Evolutionary conservation across 163 green algal species (phyloP), one percentile per base, ranked within the genome.

Genomic region (Scenedesmus sp.): DNA sequence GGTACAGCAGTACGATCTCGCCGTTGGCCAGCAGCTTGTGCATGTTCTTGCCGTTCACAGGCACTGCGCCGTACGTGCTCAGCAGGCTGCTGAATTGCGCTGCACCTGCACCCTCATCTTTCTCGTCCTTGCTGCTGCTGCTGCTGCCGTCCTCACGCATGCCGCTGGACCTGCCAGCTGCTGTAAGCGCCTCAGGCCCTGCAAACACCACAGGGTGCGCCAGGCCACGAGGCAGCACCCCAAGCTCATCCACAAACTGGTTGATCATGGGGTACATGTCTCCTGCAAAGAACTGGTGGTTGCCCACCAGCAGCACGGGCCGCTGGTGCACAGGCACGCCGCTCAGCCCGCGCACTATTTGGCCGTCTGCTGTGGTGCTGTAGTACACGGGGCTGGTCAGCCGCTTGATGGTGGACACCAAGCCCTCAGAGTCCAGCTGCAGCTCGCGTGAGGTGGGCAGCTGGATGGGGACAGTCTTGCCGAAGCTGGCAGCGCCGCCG

Each of bases 1-100:
- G 98, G 94, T 97, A 99, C 16, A 99, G 94, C 92, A 99, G 95
- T 86, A 96, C 96, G 5, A 94, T 87, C 92, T 99, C 97, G 4
- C 94, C 93, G 15, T 95, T 92, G 57, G 91, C 84, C 88, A 99
- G 94, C 84, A 99, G 95, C 82, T 88, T 89, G 94, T 95, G 95
- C 89, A 98, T 95, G 93, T 97, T 97, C 73, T 89, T 91, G 15
- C 91, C 95, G 6, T 88, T 96, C 5, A 99, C 98, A 2, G 95
- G 95, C 52, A 99, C 97, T 4, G 97, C 97, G 15, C 98, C 98
- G 93, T 98, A 99, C 3, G 95, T 97, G 52, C 92, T 94, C 92
- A 99, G 94, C 83, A 99, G 94, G 23, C 90, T 91, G 52, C 92
- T 89, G 77, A 97, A 96, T 23, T 83, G 34, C 18, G 74, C 76